Evolutionary conservation across 108 stramenopile genomes (phyloP).

Genomic region (Pseudonitzschia pungens): DNA sequence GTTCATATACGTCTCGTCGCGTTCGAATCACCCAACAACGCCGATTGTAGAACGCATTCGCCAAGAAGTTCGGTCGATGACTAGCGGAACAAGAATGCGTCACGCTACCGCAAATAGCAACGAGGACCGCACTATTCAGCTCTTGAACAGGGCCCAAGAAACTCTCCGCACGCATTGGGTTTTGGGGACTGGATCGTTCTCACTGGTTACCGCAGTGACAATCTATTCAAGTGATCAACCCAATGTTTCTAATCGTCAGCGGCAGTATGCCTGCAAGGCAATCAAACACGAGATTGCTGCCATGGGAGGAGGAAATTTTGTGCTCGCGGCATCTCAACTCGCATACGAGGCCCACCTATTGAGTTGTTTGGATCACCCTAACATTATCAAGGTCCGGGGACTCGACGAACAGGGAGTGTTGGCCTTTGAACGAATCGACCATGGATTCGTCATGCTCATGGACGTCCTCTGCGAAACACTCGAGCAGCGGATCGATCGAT

Average conservation of each 20-base stretch:
- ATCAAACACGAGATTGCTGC: slow-evolving; percentile 35
- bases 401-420: slow-evolving; percentile 52
- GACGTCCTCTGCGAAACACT: slow-evolving; percentile 47
- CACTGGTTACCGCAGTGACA: slow-evolving; percentile 43
- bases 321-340: slow-evolving; percentile 58
- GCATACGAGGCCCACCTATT: slow-evolving; percentile 78
- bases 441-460: slow-evolving; percentile 58
- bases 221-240: slow-evolving; percentile 11
- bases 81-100: not conserved
- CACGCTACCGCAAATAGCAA: not conserved
- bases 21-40: not conserved
- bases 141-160: not conserved
- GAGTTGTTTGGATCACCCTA: slow-evolving; percentile 66
- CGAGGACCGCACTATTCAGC: not conserved
- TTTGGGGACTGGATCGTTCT: slow-evolving; percentile 65
- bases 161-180: slow-evolving; percentile 8
- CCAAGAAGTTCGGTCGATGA: slow-evolving; percentile 11
- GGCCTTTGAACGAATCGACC: slow-evolving; percentile 19
- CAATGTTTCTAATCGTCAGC: not conserved
- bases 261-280: slow-evolving; percentile 48
- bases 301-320: slow-evolving; percentile 43
- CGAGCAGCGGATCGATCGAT: slow-evolving; percentile 42
- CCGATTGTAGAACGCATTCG: not conserved
- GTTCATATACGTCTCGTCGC: not conserved
- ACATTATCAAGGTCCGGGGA: slow-evolving; percentile 77